phyloP scores from a whole-genome alignment of 2,329 filamentous ascomycete species.

The Botrytis pseudocinerea region DNA sequence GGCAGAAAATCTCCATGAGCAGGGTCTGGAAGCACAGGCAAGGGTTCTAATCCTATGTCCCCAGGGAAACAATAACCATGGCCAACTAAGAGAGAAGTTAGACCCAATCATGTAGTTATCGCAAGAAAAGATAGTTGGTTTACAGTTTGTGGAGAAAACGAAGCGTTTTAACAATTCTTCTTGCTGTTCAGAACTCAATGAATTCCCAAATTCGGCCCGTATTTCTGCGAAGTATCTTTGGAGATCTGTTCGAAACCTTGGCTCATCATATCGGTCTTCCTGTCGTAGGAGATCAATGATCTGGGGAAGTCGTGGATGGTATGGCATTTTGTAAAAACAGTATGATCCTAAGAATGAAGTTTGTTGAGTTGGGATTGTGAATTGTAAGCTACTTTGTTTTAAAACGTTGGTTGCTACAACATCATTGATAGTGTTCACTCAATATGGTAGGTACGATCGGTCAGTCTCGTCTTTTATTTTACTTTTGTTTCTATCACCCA shows the following conservation, averaged over 20 bases:
- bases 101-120: neutral
- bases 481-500: neutral
- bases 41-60: neutral
- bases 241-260: neutral
- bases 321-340: neutral
- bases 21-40: neutral
- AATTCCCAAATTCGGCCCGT: neutral
- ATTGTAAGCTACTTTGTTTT: too few relatives aligned
- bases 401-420: neutral
- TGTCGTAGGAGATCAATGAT: neutral
- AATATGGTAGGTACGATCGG: neutral
- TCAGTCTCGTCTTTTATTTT: neutral
- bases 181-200: neutral
- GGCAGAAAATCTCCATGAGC: fast-evolving
- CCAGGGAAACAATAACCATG: neutral
- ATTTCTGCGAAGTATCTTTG: neutral
- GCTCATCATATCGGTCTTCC: neutral
- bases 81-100: neutral
- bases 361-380: neutral
- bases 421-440: neutral
- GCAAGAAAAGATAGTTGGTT: neutral
- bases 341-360: neutral
- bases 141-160: neutral
- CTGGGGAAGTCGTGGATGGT: neutral
- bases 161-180: neutral